Evolutionary conservation across 306 rosid genomes (phyloP), one percentile per base, ranked within the genome.

Genomic region (Medicago truncatula): DNA sequence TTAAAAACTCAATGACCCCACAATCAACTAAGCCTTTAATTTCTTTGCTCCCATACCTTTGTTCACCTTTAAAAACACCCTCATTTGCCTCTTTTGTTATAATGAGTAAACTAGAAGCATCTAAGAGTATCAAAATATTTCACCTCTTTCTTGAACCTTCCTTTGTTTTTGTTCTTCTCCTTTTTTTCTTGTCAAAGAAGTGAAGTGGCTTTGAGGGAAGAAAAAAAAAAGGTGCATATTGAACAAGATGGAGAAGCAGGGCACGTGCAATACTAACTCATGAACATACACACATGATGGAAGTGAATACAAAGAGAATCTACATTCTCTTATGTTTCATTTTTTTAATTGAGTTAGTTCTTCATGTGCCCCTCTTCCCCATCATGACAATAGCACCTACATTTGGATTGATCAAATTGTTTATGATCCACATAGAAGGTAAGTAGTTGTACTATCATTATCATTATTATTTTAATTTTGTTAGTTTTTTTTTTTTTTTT

Each of bases 181-280:
- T 59, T 52, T 15, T 54, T 58, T 63, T 12, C 47, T 68, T 65
- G 56, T 11, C 50, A 76, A 81, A 34, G 73, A 61, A 23, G 43
- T 66, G 71, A 28, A 23, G 64, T 58, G 16, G 21, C 20, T 61
- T 28, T 31, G 39, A 67, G 72, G 16, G n/a, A n/a, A n/a, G n/a
- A n/a, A n/a, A 63, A 2, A 65, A 40, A 36, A 75, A 70, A 78
- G 93, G 90, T 85, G 95, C 85, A 87, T 86, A 92, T 78, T 86
- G 92, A 84, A 81, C 97, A 83, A 70, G 99, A 92, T 96, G 99
- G 99, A 96, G 99, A 92, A 96, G 99, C 99, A 96, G 98, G 98
- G 99, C 99, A 96, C 99, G 99, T 96, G 98, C 97, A 92, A 85
- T 82, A 73, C 94, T 90, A 86, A 89, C 96, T 87, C 97, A 66